Evolutionary conservation across 441 rosid genomes (phyloP), one percentile per base, ranked within the genome.

Genomic region (Corymbia citriodora): DNA sequence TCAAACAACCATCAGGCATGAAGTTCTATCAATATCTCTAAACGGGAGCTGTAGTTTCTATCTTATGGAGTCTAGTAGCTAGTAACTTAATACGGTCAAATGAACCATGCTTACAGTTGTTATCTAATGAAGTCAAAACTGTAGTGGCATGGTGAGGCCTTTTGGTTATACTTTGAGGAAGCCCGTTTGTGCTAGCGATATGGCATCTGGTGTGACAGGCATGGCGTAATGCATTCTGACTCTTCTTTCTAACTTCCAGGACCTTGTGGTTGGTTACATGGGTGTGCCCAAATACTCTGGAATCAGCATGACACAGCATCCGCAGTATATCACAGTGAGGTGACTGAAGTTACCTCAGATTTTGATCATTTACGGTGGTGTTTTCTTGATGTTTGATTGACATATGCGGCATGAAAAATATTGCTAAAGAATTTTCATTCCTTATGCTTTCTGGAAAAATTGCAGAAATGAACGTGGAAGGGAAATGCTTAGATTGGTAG

Each of bases 211-310:
- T 79, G 82, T 0, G 82, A 36, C 82, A 19, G 49, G 63, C 18
- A 65, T 3, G 0, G 53, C 10, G 55, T 70, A 40, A 72, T 91
- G 33, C 82, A 87, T 50, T 86, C 85, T 88, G 16, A 63, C 87
- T 49, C 70, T 27, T 90, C 85, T 52, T 90, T 68, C 87, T 72
- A 87, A 90, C 40, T 88, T 31, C 85, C 92, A 97, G 99, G 99
- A 98, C 93, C 93, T 98, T 91, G 98, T 98, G 91, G 97, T 98
- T 88, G 99, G 99, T 83, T 98, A 98, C 87, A 98, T 98, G 99
- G 99, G 99, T 90, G 99, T 98, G 88, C 99, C 99, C 3, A 98
- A 97, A 93, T 98, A 96, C 94, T 88, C 96, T 89, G 97, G 99
- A 91, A 53, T 96, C 91, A 95, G 96, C 95, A 97, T 96, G 99